A percentile compares a stretch with the other conserved stretches of the same genome.
Conservation (phyloP, 345 rosid species). For the Sisymbrium irio region DNA sequence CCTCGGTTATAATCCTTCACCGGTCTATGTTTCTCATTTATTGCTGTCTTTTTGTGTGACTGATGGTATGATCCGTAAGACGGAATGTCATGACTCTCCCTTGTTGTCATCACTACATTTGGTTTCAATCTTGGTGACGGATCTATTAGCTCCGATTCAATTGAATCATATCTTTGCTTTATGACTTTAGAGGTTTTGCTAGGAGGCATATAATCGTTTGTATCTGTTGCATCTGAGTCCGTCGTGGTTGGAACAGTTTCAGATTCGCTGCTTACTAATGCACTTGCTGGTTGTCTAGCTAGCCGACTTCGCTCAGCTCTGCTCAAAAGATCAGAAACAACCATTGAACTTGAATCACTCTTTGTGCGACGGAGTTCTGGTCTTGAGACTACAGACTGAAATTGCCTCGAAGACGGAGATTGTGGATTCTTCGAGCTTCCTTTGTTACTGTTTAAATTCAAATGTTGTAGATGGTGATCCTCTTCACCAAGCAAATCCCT, state of each 20-base stretch:
- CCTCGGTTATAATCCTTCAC: slow-evolving; percentile 6
- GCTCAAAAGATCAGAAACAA: slow-evolving; percentile 27
- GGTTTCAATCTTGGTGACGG: background rate
- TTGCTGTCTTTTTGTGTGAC: background rate
- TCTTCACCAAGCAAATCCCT: slow-evolving; percentile 74
- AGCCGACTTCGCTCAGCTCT: slow-evolving; percentile 32
- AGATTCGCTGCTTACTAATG: slow-evolving; percentile 18
- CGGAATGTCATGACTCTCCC: background rate
- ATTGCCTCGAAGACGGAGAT: slow-evolving; percentile 28
- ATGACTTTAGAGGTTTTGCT: background rate
- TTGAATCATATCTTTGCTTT: slow-evolving; percentile 1
- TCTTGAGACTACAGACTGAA: slow-evolving; percentile 28
- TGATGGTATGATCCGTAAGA: background rate
- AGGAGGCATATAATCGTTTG: background rate
- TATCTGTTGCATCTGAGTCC: background rate
- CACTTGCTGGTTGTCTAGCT: slow-evolving; percentile 16
- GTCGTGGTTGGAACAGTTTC: slow-evolving; percentile 13
- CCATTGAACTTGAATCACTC: slow-evolving; percentile 74
- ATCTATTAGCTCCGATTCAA: slow-evolving; percentile 12
- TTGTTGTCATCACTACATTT: background rate
- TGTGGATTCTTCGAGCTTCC: slow-evolving; percentile 30
- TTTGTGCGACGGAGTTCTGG: slow-evolving; percentile 69
- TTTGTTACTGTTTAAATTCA: slow-evolving; percentile 30
- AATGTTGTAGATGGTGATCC: slow-evolving; percentile 36
- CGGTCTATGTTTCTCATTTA: background rate